Conservation (phyloP, 1,284 basidiomycete genomes). For the Cutaneotrichosporon mucoides region DNA sequence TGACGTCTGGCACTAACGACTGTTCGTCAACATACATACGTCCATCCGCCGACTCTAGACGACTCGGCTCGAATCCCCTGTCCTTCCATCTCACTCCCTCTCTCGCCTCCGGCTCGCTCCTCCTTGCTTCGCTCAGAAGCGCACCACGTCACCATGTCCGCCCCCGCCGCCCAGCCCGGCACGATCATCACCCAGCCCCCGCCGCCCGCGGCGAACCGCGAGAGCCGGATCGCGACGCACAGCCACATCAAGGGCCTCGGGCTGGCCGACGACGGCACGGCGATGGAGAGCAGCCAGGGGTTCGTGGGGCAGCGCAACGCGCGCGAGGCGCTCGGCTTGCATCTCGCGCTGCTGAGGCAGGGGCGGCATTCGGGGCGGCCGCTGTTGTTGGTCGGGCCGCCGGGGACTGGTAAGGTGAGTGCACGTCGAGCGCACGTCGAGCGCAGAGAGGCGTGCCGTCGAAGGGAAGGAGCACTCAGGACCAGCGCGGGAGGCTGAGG, state of each 20-base stretch:
- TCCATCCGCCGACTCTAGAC: too few relatives aligned
- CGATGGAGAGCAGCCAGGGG: slow-evolving; percentile 68
- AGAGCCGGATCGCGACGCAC: slow-evolving; percentile 49
- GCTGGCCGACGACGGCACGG: slow-evolving; percentile 76
- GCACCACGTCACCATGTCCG: neutral
- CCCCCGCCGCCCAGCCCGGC: slow-evolving; percentile 21
- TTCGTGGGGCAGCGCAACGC: slow-evolving; percentile 89
- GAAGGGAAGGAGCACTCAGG: neutral
- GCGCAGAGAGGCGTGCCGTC: neutral
- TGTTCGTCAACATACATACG: too few relatives aligned
- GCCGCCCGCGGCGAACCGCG: slow-evolving; percentile 44
- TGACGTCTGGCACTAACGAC: too few relatives aligned
- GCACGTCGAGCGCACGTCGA: neutral
- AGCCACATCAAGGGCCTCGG: slow-evolving; percentile 77
- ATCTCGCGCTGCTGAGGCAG: slow-evolving; percentile 41
- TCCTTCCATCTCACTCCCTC: too few relatives aligned
- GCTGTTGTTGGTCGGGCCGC: slow-evolving; percentile 47
- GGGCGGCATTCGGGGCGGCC: slow-evolving; percentile 47
- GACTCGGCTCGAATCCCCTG: too few relatives aligned
- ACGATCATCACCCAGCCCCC: slow-evolving; percentile 45
- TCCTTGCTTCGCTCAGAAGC: neutral
- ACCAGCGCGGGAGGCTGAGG: too few relatives aligned
- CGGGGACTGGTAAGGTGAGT: slow-evolving; percentile 49
- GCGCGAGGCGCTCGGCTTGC: slow-evolving; percentile 63
- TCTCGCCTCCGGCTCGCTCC: neutral